phyloP scores from a whole-genome alignment of 2,329 filamentous ascomycete species.

The Chaetomium strumarium region DNA sequence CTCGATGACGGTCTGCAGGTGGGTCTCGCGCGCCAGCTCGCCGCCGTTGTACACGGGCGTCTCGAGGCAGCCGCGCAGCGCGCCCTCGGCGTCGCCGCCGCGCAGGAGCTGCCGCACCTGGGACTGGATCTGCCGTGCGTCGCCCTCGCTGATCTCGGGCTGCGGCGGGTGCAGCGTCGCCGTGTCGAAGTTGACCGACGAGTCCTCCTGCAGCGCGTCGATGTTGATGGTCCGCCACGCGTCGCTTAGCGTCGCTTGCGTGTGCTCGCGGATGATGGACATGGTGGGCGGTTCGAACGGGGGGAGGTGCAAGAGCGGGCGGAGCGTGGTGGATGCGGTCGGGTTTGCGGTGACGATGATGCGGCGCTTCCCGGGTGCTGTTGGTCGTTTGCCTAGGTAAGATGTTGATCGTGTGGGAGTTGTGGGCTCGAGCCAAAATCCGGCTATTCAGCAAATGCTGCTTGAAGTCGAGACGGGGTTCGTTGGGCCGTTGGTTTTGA shows the following conservation, averaged over 20 bases:
- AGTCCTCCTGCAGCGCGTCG: slow-evolving; percentile 85
- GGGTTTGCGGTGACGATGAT: neutral
- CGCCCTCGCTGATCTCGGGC: slow-evolving; percentile 66
- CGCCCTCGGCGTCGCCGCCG: slow-evolving; percentile 81
- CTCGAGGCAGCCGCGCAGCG: slow-evolving; percentile 76
- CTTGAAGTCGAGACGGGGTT: neutral
- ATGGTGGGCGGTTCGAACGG: slow-evolving; percentile 32
- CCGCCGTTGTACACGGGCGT: slow-evolving; percentile 68
- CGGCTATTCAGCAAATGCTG: neutral
- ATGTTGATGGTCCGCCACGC: slow-evolving; percentile 89
- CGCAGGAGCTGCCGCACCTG: slow-evolving; percentile 85
- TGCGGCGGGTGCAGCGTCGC: slow-evolving; percentile 73
- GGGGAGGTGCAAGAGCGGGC: neutral
- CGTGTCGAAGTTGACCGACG: slow-evolving; percentile 84
- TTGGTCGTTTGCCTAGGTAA: neutral
- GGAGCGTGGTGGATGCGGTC: neutral
- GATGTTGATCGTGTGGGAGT: neutral
- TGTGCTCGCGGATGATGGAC: slow-evolving; percentile 64
- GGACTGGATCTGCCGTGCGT: slow-evolving; percentile 69
- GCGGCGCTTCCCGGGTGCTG: neutral
- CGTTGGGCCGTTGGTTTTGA: neutral
- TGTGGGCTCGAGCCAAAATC: too few relatives aligned
- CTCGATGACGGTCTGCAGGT: slow-evolving; percentile 83
- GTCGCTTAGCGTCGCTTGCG: slow-evolving; percentile 53
- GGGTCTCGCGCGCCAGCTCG: slow-evolving; percentile 63